A percentile compares a stretch with the other conserved stretches of the same genome.
Evolutionary conservation across 257 asterid species (phyloP).

Genomic region (Fraxinus anomala): DNA sequence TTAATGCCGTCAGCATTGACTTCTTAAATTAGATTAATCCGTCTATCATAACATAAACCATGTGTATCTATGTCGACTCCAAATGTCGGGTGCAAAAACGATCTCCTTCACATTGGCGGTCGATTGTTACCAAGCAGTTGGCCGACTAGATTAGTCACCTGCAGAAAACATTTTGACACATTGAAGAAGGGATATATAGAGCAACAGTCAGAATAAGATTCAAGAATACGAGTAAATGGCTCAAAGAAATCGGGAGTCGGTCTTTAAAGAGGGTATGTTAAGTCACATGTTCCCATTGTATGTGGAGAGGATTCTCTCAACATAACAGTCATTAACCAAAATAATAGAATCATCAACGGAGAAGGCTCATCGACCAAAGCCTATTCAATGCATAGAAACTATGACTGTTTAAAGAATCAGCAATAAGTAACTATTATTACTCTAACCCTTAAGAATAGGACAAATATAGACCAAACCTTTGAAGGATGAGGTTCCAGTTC

Average conservation of each 20-base stretch:
- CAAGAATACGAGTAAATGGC: too few species aligned
- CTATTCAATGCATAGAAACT: neutral
- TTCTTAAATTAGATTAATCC: slow-evolving; percentile 23
- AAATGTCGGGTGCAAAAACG: slow-evolving; percentile 17
- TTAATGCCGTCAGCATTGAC: slow-evolving; percentile 26
- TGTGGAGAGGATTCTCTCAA: too few species aligned
- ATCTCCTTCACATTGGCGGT: slow-evolving; percentile 56
- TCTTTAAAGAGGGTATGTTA: too few species aligned
- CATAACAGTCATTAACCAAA: too few species aligned
- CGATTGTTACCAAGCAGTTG: slow-evolving; percentile 75
- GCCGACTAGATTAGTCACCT: slow-evolving; percentile 91
- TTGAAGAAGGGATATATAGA: slow-evolving; percentile 15
- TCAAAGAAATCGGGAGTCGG: too few species aligned
- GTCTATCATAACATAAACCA: slow-evolving; percentile 23
- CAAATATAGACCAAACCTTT: neutral
- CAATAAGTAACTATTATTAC: neutral
- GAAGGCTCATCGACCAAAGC: neutral
- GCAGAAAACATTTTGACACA: slow-evolving; percentile 33
- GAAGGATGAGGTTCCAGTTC: neutral
- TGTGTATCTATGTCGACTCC: slow-evolving; percentile 19
- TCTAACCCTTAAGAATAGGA: neutral
- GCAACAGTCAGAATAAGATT: slow-evolving; percentile 9
- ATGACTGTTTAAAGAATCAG: neutral
- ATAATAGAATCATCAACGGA: too few species aligned
- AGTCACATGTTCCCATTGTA: too few species aligned